These are phyloP conservation scores for Trichoderma harzianum DNA, from an alignment of 2,329 filamentous ascomycete genomes.

Conservation along the genomic window DNA sequence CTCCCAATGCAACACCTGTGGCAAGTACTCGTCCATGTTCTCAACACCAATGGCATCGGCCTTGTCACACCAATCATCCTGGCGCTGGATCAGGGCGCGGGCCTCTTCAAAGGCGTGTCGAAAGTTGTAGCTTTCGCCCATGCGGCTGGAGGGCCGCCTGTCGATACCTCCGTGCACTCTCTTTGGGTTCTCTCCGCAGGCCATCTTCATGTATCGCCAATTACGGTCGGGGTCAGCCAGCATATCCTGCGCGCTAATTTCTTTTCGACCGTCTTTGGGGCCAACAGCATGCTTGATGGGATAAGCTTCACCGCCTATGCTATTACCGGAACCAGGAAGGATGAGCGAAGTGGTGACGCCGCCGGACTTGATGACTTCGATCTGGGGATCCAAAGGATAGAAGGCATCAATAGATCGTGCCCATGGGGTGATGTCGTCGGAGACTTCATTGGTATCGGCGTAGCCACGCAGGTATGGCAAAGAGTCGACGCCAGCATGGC, in stretches of 20 bases:
- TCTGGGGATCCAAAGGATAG: slow-evolving; percentile 60
- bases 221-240: slow-evolving; percentile 62
- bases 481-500: slow-evolving; percentile 58
- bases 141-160: slow-evolving; percentile 53
- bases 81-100: slow-evolving; percentile 50
- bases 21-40: slow-evolving; percentile 55
- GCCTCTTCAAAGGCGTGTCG: slow-evolving; percentile 66
- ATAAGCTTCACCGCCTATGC: slow-evolving; percentile 69
- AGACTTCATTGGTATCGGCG: slow-evolving; percentile 62
- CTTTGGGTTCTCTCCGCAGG: slow-evolving; percentile 69
- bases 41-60: slow-evolving; percentile 50
- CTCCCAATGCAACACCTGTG: slow-evolving; percentile 61
- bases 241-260: slow-evolving; percentile 61
- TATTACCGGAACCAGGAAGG: slow-evolving; percentile 67
- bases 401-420: slow-evolving; percentile 65
- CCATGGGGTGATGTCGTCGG: slow-evolving; percentile 62
- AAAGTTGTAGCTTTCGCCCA: slow-evolving; percentile 69
- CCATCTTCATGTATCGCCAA: slow-evolving; percentile 75
- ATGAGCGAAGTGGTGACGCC: slow-evolving; percentile 68
- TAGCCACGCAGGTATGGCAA: slow-evolving; percentile 54
- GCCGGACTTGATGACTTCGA: slow-evolving; percentile 67
- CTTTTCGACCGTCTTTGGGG: slow-evolving; percentile 54
- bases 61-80: slow-evolving; percentile 65
- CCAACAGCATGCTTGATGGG: slow-evolving; percentile 67
- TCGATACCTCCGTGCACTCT: slow-evolving; percentile 55